These are phyloP conservation scores for Suillus placidus DNA, from an alignment of 768 basidiomycete genomes.

Conservation along the genomic window DNA sequence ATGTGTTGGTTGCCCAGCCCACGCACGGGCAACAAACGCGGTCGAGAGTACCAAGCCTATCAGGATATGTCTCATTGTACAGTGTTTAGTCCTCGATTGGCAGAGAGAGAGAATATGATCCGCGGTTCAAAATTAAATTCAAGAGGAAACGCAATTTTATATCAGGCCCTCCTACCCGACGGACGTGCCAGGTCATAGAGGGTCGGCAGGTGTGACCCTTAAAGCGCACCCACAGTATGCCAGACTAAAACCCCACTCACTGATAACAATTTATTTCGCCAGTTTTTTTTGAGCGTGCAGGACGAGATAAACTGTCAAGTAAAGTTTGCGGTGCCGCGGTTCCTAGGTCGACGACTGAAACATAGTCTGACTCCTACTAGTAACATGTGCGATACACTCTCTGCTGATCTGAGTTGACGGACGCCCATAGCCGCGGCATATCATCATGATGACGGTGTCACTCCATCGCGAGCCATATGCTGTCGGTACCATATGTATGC, in stretches of 20 bases:
- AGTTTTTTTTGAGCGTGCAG: neutral
- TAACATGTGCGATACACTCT: neutral
- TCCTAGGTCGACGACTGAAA: neutral
- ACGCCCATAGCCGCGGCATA: neutral
- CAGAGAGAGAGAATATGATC: neutral
- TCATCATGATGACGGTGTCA: neutral
- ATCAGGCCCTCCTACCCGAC: neutral
- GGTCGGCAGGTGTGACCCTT: neutral
- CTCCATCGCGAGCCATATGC: neutral
- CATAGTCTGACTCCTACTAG: neutral
- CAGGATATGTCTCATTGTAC: constrained; percentile 23
- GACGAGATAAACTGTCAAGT: neutral
- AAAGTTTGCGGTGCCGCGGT: neutral
- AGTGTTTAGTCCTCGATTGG: neutral
- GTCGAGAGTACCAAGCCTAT: constrained; percentile 17
- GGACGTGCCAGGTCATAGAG: neutral
- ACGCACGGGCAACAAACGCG: constrained; percentile 20
- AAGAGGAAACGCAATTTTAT: neutral
- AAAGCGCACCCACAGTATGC: neutral
- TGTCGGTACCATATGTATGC: neutral
- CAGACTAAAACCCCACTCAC: neutral
- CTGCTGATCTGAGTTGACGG: neutral
- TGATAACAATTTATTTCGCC: too few relatives aligned
- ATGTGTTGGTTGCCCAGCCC: constrained; percentile 38
- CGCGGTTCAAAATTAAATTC: neutral